These are phyloP conservation scores for Hymenoscyphus repandus DNA, from an alignment of 2,329 filamentous ascomycete species.

Conservation along the genomic window DNA sequence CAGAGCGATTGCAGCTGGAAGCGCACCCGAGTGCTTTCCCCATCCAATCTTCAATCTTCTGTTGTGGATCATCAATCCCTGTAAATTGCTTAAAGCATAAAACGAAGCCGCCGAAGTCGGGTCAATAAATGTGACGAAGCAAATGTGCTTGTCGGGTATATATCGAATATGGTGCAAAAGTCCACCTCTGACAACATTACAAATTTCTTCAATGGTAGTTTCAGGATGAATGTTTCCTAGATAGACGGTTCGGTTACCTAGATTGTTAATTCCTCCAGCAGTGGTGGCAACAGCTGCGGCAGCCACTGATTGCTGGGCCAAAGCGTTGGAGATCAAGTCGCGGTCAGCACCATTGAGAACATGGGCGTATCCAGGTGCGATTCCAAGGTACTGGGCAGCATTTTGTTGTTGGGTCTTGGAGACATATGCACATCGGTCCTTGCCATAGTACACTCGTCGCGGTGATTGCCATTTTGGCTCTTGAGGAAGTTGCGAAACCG, in stretches of 20 bases:
- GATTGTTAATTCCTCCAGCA: slow-evolving; percentile 92
- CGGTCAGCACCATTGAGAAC: slow-evolving; percentile 94
- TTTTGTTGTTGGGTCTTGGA: slow-evolving; percentile 99
- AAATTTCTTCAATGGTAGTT: slow-evolving; percentile 98
- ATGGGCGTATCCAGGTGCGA: slow-evolving; percentile 92
- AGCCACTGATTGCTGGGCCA: slow-evolving; percentile 95
- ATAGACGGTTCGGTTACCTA: slow-evolving; percentile 96
- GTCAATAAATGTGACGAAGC: slow-evolving; percentile 99
- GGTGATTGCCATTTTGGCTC: slow-evolving; percentile 96
- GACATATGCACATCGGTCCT: slow-evolving; percentile 96
- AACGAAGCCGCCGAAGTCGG: slow-evolving; percentile 96
- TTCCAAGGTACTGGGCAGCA: slow-evolving; percentile 94
- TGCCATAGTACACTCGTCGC: slow-evolving; percentile 95
- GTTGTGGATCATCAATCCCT: slow-evolving; percentile 99
- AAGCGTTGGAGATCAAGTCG: slow-evolving; percentile 90
- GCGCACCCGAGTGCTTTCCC: slow-evolving; percentile 97
- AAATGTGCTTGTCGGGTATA: slow-evolving; percentile 99
- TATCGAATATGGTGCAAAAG: slow-evolving; percentile 97
- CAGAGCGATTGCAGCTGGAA: slow-evolving; percentile 91
- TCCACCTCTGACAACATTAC: slow-evolving; percentile 94
- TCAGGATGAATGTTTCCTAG: slow-evolving; percentile 98
- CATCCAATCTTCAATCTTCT: slow-evolving; percentile 96
- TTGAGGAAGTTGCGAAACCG: slow-evolving; percentile 90
- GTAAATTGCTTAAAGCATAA: slow-evolving; percentile 94
- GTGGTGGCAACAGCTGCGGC: slow-evolving; percentile 95